These are phyloP conservation scores for Aspergillus brunneoviolaceus DNA, from an alignment of 2,329 filamentous ascomycete species.

Conservation along the genomic window DNA sequence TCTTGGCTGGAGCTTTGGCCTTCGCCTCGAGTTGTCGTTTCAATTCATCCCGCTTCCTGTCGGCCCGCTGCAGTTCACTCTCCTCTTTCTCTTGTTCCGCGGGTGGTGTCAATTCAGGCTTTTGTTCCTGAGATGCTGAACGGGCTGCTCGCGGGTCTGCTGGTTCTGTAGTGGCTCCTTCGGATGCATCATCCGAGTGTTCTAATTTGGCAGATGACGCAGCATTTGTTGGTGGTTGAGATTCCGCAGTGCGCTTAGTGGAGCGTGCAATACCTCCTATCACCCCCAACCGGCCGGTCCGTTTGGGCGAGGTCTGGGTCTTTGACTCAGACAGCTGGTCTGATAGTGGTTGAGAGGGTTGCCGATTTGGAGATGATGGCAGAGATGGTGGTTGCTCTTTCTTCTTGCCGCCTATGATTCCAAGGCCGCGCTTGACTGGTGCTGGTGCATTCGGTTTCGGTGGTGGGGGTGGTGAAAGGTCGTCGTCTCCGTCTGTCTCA, in stretches of 20 bases:
- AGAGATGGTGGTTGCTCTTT: conserved; percentile 11
- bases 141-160: neutral
- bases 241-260: conserved; percentile 12
- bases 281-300: conserved; percentile 32
- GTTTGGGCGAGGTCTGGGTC: conserved; percentile 19
- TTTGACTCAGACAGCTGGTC: conserved; percentile 12
- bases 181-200: neutral
- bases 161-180: neutral
- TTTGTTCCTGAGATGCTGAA: neutral
- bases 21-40: conserved; percentile 54
- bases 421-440: conserved; percentile 23
- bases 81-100: conserved; percentile 21
- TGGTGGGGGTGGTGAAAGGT: conserved; percentile 7
- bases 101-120: conserved; percentile 8
- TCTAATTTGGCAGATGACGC: conserved; percentile 2
- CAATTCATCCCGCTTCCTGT: conserved; percentile 56
- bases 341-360: neutral
- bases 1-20: conserved; percentile 54
- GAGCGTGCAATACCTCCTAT: conserved; percentile 31
- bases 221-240: conserved; percentile 2
- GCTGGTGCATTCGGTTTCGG: conserved; percentile 9
- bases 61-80: conserved; percentile 54
- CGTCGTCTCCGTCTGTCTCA: conserved; percentile 1
- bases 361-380: neutral
- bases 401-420: conserved; percentile 34